Percentiles rank a stretch among this genome's conserved stretches.
Conservation (phyloP, 495 filamentous ascomycete species). For the Neurospora sp. region DNA sequence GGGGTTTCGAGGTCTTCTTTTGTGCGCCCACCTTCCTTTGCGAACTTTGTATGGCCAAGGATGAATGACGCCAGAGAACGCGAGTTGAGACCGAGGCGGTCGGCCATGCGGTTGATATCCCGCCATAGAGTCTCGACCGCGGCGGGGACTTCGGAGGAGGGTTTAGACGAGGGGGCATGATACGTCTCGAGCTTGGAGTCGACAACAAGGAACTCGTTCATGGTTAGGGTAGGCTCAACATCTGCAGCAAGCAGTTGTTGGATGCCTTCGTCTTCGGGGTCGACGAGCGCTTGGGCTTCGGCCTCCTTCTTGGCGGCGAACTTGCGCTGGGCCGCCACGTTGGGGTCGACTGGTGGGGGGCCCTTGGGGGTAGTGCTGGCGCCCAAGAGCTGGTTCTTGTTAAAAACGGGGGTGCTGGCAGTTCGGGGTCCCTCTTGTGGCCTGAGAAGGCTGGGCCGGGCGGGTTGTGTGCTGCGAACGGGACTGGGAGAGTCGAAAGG, state of each 20-base stretch:
- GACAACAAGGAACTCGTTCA: slow-evolving; percentile 47
- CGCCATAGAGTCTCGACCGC: slow-evolving; percentile 66
- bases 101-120: slow-evolving; percentile 94
- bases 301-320: slow-evolving; percentile 35
- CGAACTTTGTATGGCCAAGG: slow-evolving; percentile 46
- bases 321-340: slow-evolving; percentile 30
- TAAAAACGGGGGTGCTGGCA: slow-evolving; percentile 45
- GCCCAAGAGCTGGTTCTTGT: slow-evolving; percentile 14
- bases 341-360: slow-evolving; percentile 21
- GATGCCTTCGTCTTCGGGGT: slow-evolving; percentile 47
- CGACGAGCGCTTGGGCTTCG: slow-evolving; percentile 39
- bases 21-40: slow-evolving; percentile 36
- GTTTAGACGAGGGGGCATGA: not conserved
- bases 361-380: slow-evolving; percentile 8
- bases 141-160: slow-evolving; percentile 46
- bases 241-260: slow-evolving; percentile 39
- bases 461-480: slow-evolving; percentile 38
- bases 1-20: slow-evolving; percentile 50
- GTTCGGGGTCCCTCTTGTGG: slow-evolving; percentile 41
- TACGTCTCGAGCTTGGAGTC: slow-evolving; percentile 15
- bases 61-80: slow-evolving; percentile 64
- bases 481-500: slow-evolving; percentile 73
- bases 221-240: slow-evolving; percentile 35
- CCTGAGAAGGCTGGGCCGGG: slow-evolving; percentile 33
- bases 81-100: slow-evolving; percentile 80